These are phyloP conservation scores for Daldinia sp. DNA, from an alignment of 2,329 filamentous ascomycete genomes.

Conservation along the genomic window DNA sequence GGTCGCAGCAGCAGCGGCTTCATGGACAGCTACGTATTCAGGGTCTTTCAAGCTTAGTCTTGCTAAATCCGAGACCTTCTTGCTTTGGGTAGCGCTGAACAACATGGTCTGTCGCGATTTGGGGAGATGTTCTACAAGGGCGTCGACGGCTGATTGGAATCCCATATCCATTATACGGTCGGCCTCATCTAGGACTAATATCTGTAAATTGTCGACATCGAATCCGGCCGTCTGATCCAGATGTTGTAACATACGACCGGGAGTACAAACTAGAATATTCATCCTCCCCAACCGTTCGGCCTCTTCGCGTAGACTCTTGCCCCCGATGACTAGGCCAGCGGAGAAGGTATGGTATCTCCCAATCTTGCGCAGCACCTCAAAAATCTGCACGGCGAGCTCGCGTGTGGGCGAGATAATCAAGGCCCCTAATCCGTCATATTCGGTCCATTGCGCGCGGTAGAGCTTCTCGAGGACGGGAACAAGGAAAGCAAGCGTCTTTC, in stretches of 20 bases:
- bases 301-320: slow-evolving; percentile 89
- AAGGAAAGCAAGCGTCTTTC: slow-evolving; percentile 94
- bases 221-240: slow-evolving; percentile 93
- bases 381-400: slow-evolving; percentile 96
- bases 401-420: slow-evolving; percentile 94
- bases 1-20: slow-evolving; percentile 82
- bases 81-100: slow-evolving; percentile 96
- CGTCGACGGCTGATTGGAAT: slow-evolving; percentile 90
- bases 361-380: slow-evolving; percentile 91
- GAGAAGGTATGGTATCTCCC: slow-evolving; percentile 91
- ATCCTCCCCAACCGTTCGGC: slow-evolving; percentile 86
- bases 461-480: slow-evolving; percentile 93
- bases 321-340: slow-evolving; percentile 92
- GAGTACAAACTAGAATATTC: slow-evolving; percentile 97
- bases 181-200: slow-evolving; percentile 94
- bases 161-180: slow-evolving; percentile 99
- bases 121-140: slow-evolving; percentile 91
- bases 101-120: slow-evolving; percentile 88
- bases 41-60: slow-evolving; percentile 89
- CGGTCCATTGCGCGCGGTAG: slow-evolving; percentile 88
- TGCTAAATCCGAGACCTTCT: slow-evolving; percentile 91
- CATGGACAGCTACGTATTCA: slow-evolving; percentile 95
- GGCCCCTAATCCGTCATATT: slow-evolving; percentile 90
- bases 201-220: slow-evolving; percentile 89
- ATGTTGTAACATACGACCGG: slow-evolving; percentile 94